Conservation (phyloP, 768 basidiomycete genomes). For the Hygrocybe coccinea region DNA sequence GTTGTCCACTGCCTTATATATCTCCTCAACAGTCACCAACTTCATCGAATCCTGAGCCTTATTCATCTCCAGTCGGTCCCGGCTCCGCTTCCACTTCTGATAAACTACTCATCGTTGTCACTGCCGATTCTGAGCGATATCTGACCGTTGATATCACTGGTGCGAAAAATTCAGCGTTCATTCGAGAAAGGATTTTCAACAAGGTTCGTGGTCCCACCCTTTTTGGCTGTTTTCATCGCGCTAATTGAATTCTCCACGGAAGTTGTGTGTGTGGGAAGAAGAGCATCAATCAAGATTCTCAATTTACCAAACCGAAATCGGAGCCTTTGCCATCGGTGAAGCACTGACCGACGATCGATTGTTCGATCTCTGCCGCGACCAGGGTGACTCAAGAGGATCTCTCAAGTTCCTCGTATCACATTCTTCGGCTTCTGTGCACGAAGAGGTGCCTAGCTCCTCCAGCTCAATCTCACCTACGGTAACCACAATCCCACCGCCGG, state of each 20-base stretch:
- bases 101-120: slow-evolving; percentile 59
- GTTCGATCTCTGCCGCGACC: slow-evolving; percentile 62
- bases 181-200: slow-evolving; percentile 75
- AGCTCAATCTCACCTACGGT: slow-evolving; percentile 32
- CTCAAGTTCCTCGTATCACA: slow-evolving; percentile 82
- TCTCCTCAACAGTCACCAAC: slow-evolving; percentile 36
- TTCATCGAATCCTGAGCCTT: slow-evolving; percentile 33
- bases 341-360: slow-evolving; percentile 68
- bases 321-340: slow-evolving; percentile 67
- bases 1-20: slow-evolving; percentile 19
- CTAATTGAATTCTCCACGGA: slow-evolving; percentile 7
- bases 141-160: slow-evolving; percentile 66
- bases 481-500: slow-evolving; percentile 51
- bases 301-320: slow-evolving; percentile 87
- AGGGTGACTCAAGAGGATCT: slow-evolving; percentile 72
- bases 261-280: slow-evolving; percentile 82
- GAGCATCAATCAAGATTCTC: slow-evolving; percentile 67
- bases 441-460: slow-evolving; percentile 35
- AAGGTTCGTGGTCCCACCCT: slow-evolving; percentile 47
- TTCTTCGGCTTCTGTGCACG: slow-evolving; percentile 57
- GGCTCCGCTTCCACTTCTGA: slow-evolving; percentile 31
- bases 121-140: slow-evolving; percentile 72
- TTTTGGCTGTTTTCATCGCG: not conserved
- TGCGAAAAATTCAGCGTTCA: slow-evolving; percentile 58
- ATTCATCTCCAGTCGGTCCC: slow-evolving; percentile 24